Evolutionary conservation across 768 basidiomycete species (phyloP).

Genomic region (Leccinum subtestaceum): DNA sequence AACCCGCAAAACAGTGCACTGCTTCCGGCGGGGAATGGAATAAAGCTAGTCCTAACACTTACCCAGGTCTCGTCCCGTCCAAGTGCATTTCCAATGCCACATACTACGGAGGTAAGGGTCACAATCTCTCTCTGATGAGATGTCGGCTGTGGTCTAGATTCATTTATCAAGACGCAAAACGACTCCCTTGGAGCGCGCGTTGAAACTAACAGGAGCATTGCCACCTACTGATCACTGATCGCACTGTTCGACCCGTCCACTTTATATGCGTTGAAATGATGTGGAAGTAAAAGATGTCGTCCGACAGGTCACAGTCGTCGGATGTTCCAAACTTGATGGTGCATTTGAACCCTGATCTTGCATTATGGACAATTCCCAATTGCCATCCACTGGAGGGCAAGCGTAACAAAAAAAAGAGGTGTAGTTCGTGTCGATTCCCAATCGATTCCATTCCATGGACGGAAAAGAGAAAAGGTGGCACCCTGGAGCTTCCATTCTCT

Average conservation of each 20-base stretch:
- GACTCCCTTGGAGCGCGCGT: not conserved
- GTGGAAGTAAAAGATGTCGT: not conserved
- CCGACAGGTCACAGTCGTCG: too few species aligned
- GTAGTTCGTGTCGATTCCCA: not conserved
- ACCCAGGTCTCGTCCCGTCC: not conserved
- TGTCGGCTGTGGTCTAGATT: not conserved
- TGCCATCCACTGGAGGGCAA: not conserved
- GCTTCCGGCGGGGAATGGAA: not conserved
- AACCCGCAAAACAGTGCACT: not conserved
- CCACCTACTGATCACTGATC: not conserved
- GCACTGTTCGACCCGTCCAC: not conserved
- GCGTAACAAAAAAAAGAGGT: not conserved
- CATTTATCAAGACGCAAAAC: not conserved
- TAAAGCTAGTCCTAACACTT: not conserved
- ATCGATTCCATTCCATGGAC: not conserved
- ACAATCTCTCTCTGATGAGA: not conserved
- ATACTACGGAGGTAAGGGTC: not conserved
- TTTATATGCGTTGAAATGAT: not conserved
- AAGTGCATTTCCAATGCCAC: not conserved
- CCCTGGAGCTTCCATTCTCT: not conserved
- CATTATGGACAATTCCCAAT: not conserved
- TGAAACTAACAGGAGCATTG: not conserved
- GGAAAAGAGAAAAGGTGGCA: not conserved
- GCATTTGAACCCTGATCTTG: not conserved
- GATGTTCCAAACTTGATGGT: not conserved